Base-by-base conservation (phyloP, 176 grass and related monocot species). In the Carex myosuroides region DNA sequence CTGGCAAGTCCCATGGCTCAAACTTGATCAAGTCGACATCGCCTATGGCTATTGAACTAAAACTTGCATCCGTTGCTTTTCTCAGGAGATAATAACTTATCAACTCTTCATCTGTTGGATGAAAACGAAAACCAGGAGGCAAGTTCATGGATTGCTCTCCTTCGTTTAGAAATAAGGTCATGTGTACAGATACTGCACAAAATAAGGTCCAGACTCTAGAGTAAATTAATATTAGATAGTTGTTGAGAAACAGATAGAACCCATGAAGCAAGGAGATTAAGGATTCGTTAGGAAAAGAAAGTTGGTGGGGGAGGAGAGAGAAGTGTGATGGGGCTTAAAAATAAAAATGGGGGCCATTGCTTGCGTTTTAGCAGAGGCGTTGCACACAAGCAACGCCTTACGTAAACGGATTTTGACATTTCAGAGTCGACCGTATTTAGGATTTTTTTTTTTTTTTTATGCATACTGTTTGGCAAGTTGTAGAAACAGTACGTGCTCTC, bases 81-180 rank as follows among this genome's bases (percentile, higher is more conserved):
- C 87, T 88, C 60, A 84, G 69, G 60, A 93, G 91, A 81, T 93
- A 93, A 87, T 55, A 74, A 58, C 29, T 86, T 84, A 91, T 57
- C 39, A 91, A 86, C 87, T 94, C 92, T 56, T 91, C 92, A 33
- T 94, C 85, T 0, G 92, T 91, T 2, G 92, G 92, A 69, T 89
- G 88, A 79, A 94, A 94, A 17, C 87, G 85, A 68, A 94, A 91
- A 24, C 92, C 92, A 21, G 89, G 79, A 32, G 84, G 89, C 68
- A 93, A 68, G 68, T 86, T 86, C 80, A 71, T 63, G 42, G 0
- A 30, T 77, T 69, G 22, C 21, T 70, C 53, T 44, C 72, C 85
- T 20, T 58, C 18, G 73, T 65, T 75, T 13, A 82, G 6, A 82
- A 65, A 12, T 82, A 63, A 62, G 60, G 60, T 26, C 60, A 62